These are phyloP conservation scores for Rhytidhysteron rufulum DNA, from an alignment of 2,329 filamentous ascomycete species.

Conservation along the genomic window DNA sequence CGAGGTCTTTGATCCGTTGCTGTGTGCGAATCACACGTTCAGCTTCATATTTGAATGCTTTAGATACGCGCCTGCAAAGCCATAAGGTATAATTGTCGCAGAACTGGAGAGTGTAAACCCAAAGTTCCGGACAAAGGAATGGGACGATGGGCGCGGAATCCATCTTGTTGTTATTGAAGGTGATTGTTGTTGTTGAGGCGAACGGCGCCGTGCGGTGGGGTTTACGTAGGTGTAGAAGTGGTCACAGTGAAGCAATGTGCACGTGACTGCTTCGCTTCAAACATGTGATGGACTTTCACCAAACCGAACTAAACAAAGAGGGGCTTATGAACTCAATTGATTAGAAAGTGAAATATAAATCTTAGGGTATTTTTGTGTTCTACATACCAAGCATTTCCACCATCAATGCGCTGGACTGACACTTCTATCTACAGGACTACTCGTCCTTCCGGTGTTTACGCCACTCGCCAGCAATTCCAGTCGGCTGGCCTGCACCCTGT, in stretches of 20 bases:
- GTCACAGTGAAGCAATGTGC: too few relatives aligned
- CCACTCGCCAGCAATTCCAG: conserved; percentile 55
- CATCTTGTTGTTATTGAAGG: neutral
- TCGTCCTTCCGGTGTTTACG: conserved; percentile 31
- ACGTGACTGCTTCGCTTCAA: too few relatives aligned
- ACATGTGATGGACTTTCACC: too few relatives aligned
- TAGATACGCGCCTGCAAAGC: neutral
- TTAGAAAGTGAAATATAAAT: neutral
- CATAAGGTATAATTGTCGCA: neutral
- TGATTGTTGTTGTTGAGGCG: neutral
- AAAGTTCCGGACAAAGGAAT: neutral
- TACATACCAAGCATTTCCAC: neutral
- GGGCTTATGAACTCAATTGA: neutral
- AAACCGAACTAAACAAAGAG: neutral
- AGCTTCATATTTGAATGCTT: neutral
- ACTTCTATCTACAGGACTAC: neutral
- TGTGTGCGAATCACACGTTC: neutral
- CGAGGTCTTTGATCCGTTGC: neutral
- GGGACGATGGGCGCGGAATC: neutral
- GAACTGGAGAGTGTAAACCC: neutral
- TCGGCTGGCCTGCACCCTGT: conserved; percentile 77
- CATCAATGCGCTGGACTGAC: conserved; percentile 1
- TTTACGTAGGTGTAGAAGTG: neutral
- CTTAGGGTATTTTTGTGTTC: neutral
- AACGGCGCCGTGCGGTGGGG: neutral